Evolutionary conservation across 148 eudicot species (phyloP).

Genomic region (Nyssa sinensis): DNA sequence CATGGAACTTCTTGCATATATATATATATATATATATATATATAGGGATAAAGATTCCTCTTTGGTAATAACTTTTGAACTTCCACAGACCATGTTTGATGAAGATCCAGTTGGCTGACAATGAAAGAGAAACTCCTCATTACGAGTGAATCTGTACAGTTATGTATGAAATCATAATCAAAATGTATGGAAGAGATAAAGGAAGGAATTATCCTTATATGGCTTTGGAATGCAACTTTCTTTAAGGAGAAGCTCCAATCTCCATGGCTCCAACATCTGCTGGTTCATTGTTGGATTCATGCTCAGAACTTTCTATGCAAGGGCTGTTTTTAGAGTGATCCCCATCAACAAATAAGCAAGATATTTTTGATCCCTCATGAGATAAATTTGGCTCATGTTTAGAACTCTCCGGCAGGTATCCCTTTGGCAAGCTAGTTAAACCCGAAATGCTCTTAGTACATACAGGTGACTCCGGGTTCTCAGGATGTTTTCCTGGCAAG

Average conservation of each 20-base stretch:
- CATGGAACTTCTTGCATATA: slow-evolving; percentile 16
- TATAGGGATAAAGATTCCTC: slow-evolving; percentile 6
- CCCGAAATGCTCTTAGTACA: slow-evolving; percentile 30
- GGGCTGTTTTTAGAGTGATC: slow-evolving; percentile 21
- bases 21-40: too few relatives aligned
- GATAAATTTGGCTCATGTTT: slow-evolving; percentile 25
- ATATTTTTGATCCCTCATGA: slow-evolving; percentile 24
- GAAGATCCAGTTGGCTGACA: slow-evolving; percentile 40
- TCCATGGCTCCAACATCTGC: slow-evolving; percentile 20
- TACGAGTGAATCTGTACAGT: slow-evolving; percentile 37
- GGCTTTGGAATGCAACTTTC: slow-evolving; percentile 13
- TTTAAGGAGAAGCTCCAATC: slow-evolving; percentile 24
- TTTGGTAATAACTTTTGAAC: slow-evolving; percentile 3
- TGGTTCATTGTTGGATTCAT: slow-evolving; percentile 22
- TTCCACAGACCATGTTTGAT: slow-evolving; percentile 26
- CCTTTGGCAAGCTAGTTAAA: slow-evolving; percentile 27
- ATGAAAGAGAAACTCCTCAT: slow-evolving; percentile 38
- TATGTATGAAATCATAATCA: slow-evolving; percentile 8
- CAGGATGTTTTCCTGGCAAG: slow-evolving; percentile 37
- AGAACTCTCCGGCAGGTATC: slow-evolving; percentile 23
- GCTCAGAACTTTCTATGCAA: slow-evolving; percentile 20
- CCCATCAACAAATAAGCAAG: slow-evolving; percentile 28
- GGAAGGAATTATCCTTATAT: slow-evolving; percentile 47
- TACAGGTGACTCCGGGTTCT: slow-evolving; percentile 50
- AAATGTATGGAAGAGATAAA: slow-evolving; percentile 22